phyloP scores from a whole-genome alignment of 2,329 filamentous ascomycete genomes.

The Elsinoe ampelina region DNA sequence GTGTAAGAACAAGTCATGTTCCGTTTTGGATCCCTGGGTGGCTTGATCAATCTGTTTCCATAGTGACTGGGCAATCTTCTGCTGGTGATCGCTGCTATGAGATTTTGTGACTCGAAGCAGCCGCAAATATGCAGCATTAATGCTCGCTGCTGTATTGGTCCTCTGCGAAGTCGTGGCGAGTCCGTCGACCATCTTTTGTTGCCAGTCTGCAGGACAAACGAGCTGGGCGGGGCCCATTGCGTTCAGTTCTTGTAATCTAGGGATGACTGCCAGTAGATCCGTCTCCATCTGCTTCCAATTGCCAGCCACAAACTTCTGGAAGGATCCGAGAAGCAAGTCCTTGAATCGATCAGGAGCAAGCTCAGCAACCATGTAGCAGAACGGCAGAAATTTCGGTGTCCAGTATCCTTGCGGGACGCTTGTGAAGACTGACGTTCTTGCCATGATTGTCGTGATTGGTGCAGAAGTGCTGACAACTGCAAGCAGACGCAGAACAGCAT shows the following conservation, averaged over 20 bases:
- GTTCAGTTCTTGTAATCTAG: slow-evolving; percentile 45
- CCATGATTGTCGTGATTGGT: slow-evolving; percentile 68
- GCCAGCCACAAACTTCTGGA: slow-evolving; percentile 71
- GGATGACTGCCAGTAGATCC: slow-evolving; percentile 58
- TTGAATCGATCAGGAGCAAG: slow-evolving; percentile 66
- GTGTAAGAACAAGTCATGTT: background rate
- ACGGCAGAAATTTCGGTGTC: slow-evolving; percentile 66
- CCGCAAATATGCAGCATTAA: background rate
- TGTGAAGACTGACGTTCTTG: slow-evolving; percentile 57
- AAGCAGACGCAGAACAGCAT: slow-evolving; percentile 35
- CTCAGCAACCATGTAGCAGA: slow-evolving; percentile 73
- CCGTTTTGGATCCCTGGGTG: background rate
- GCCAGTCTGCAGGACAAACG: slow-evolving; percentile 46
- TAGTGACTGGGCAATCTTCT: background rate
- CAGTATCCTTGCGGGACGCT: slow-evolving; percentile 56
- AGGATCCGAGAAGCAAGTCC: slow-evolving; percentile 66
- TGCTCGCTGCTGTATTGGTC: background rate
- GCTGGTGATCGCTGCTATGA: background rate
- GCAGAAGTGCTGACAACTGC: slow-evolving; percentile 65
- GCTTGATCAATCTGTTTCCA: background rate
- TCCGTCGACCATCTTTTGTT: slow-evolving; percentile 41
- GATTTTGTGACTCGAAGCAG: background rate
- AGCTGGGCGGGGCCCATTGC: slow-evolving; percentile 44
- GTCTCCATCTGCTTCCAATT: slow-evolving; percentile 64
- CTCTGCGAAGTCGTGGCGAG: background rate